Percentiles rank a stretch among this genome's conserved stretches.
Evolutionary conservation across 768 basidiomycete genomes (phyloP).

Genomic region (Podaxis carcinomalis): DNA sequence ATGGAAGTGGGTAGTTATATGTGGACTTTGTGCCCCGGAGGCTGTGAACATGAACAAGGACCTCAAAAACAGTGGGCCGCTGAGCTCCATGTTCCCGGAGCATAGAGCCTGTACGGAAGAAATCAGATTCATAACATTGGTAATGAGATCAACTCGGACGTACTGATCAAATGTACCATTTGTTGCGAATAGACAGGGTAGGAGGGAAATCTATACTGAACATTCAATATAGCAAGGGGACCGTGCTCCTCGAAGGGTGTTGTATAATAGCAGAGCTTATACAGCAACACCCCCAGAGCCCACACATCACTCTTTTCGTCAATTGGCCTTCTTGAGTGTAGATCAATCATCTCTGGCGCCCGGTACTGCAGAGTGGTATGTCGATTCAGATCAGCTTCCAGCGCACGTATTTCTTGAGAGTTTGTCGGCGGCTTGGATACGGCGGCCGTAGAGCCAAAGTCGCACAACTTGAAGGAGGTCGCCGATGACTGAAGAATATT

Average conservation of each 20-base stretch:
- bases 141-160: slow-evolving; percentile 17
- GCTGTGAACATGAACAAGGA: slow-evolving; percentile 77
- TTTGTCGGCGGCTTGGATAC: slow-evolving; percentile 73
- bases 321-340: slow-evolving; percentile 74
- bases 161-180: slow-evolving; percentile 82
- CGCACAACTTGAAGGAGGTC: slow-evolving; percentile 91
- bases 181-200: slow-evolving; percentile 84
- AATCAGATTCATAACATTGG: slow-evolving; percentile 11
- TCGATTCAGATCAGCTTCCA: slow-evolving; percentile 89
- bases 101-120: slow-evolving; percentile 66
- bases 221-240: slow-evolving; percentile 92
- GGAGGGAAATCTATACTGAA: slow-evolving; percentile 88
- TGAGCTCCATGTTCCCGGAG: slow-evolving; percentile 85
- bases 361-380: slow-evolving; percentile 97
- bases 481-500: slow-evolving; percentile 90
- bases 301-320: slow-evolving; percentile 97
- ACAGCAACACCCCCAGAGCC: slow-evolving; percentile 94
- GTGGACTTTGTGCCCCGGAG: slow-evolving; percentile 85
- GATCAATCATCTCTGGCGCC: slow-evolving; percentile 98
- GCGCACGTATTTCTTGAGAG: slow-evolving; percentile 77
- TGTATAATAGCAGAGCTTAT: slow-evolving; percentile 99
- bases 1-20: slow-evolving; percentile 61
- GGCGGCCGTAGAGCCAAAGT: slow-evolving; percentile 91
- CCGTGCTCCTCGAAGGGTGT: slow-evolving; percentile 99
- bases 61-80: slow-evolving; percentile 84